These are phyloP conservation scores for Chrysanthemum makinoi DNA, from an alignment of 129 eudicot species.

Conservation along the genomic window DNA sequence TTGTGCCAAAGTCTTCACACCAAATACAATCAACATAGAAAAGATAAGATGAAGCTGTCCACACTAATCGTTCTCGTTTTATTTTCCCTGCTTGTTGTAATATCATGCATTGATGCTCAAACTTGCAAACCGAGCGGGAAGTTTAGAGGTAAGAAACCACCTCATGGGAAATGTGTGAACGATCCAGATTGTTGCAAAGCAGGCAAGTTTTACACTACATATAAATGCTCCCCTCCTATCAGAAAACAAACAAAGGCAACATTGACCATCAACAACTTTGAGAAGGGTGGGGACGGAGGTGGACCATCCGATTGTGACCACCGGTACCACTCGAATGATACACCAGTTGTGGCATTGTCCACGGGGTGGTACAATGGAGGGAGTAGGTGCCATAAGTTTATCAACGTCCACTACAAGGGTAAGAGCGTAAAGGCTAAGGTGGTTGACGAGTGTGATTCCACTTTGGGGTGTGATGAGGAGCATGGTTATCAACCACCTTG, in stretches of 20 bases:
- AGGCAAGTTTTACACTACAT: slow-evolving; percentile 22
- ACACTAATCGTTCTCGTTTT: neutral
- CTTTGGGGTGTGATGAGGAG: slow-evolving; percentile 32
- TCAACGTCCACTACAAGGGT: slow-evolving; percentile 19
- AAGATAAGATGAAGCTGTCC: neutral
- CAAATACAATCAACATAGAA: neutral
- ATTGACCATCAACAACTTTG: slow-evolving; percentile 13
- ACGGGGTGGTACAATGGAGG: slow-evolving; percentile 21
- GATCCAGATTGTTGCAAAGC: slow-evolving; percentile 29
- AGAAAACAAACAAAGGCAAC: slow-evolving; percentile 17
- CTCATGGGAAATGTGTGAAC: slow-evolving; percentile 6
- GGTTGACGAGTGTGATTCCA: slow-evolving; percentile 50
- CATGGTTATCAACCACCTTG: slow-evolving; percentile 43
- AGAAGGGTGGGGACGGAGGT: too few species aligned
- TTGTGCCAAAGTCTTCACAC: neutral
- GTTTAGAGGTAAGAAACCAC: slow-evolving; percentile 25
- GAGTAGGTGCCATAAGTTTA: slow-evolving; percentile 21
- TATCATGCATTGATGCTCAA: slow-evolving; percentile 13
- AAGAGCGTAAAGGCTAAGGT: slow-evolving; percentile 37
- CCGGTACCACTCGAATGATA: too few species aligned
- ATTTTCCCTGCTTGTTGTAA: neutral
- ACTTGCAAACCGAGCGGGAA: slow-evolving; percentile 21
- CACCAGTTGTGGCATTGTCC: too few species aligned
- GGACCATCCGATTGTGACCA: too few species aligned
- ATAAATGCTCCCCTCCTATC: slow-evolving; percentile 33